Percentiles rank a stretch among this genome's conserved stretches.
Conservation (phyloP, 495 filamentous ascomycete species). For the Glutinoglossum americanum region DNA sequence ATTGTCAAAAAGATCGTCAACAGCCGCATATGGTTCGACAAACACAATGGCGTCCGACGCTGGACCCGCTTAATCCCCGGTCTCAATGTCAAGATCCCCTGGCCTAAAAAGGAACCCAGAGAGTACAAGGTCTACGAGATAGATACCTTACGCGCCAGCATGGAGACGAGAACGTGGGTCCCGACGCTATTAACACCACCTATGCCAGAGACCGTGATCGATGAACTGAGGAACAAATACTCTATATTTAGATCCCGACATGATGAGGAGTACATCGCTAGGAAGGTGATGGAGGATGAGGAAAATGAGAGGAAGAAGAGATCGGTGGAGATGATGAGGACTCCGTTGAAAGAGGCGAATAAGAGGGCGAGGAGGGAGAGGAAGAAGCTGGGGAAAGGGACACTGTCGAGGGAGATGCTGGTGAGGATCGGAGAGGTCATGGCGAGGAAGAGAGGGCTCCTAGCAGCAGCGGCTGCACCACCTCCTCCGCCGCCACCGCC, state of each 20-base stretch:
- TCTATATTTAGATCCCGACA: slow-evolving; percentile 64
- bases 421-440: slow-evolving; percentile 45
- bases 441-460: slow-evolving; percentile 24
- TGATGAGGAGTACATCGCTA: slow-evolving; percentile 40
- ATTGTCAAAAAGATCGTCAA: slow-evolving; percentile 46
- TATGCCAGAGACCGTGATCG: slow-evolving; percentile 58
- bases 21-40: slow-evolving; percentile 22
- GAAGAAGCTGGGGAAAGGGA: slow-evolving; percentile 17
- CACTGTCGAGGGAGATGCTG: slow-evolving; percentile 34
- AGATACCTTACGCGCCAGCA: slow-evolving; percentile 59
- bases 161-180: slow-evolving; percentile 51
- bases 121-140: slow-evolving; percentile 28
- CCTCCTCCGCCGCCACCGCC: no score
- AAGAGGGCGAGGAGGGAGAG: slow-evolving; percentile 18
- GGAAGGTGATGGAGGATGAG: slow-evolving; percentile 33
- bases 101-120: slow-evolving; percentile 32
- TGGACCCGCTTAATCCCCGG: slow-evolving; percentile 35
- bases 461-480: not conserved
- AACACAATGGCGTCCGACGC: slow-evolving; percentile 18
- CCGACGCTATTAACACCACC: slow-evolving; percentile 54
- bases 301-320: slow-evolving; percentile 36
- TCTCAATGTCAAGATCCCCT: slow-evolving; percentile 46
- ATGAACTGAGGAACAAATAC: slow-evolving; percentile 78
- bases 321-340: slow-evolving; percentile 19
- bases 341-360: slow-evolving; percentile 22